These are phyloP conservation scores for Penicillium cosmopolitanum DNA, from an alignment of 495 filamentous ascomycete genomes.

Conservation along the genomic window DNA sequence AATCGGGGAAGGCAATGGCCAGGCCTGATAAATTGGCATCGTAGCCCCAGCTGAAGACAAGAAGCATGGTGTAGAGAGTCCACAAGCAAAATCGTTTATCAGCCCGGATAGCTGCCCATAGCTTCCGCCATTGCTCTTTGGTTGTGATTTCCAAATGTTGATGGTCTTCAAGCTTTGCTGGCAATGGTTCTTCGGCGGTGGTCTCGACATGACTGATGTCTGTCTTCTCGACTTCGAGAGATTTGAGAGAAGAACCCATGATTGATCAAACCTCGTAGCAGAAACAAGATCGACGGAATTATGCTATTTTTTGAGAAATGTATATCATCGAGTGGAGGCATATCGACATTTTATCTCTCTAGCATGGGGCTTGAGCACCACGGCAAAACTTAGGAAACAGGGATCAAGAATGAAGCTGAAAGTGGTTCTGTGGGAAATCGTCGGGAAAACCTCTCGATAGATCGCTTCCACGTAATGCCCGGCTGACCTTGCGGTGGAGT, in stretches of 20 bases:
- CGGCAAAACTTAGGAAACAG: slow-evolving; percentile 7
- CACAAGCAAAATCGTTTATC: slow-evolving; percentile 16
- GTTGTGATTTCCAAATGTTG: neutral
- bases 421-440: slow-evolving; percentile 8
- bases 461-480: neutral
- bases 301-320: neutral
- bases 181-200: neutral
- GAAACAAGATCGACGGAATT: neutral
- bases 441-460: slow-evolving; percentile 1
- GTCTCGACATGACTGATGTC: slow-evolving; percentile 11
- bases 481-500: neutral
- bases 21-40: slow-evolving; percentile 15
- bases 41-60: slow-evolving; percentile 19
- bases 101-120: slow-evolving; percentile 10
- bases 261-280: neutral
- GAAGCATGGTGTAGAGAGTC: slow-evolving; percentile 21
- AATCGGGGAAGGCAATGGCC: slow-evolving; percentile 20
- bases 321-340: neutral
- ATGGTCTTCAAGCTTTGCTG: slow-evolving; percentile 6
- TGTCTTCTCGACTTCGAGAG: slow-evolving; percentile 8
- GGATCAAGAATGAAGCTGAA: slow-evolving; percentile 2
- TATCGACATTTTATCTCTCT: slow-evolving; percentile 11
- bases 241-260: slow-evolving; percentile 6
- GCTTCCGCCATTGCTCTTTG: slow-evolving; percentile 16
- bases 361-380: neutral